Evolutionary conservation across 352 stramenopile species (phyloP).

Genomic region (Pilasporangium apinafurcum): DNA sequence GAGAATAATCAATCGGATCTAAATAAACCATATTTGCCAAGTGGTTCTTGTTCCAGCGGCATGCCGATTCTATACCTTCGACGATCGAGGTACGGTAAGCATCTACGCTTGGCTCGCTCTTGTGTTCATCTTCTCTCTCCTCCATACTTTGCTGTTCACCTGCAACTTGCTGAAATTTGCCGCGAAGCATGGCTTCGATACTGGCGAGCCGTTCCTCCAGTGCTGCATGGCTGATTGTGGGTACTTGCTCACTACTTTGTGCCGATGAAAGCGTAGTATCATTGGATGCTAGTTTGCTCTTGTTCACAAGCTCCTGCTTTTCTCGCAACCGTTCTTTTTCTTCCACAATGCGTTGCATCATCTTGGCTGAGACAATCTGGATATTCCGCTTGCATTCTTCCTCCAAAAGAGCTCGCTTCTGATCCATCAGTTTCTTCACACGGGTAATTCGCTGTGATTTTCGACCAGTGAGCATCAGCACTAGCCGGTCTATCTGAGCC

Average conservation of each 20-base stretch:
- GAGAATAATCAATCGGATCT: background rate
- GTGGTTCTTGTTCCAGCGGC: background rate
- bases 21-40: background rate
- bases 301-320: constrained; percentile 25
- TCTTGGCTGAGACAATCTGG: constrained; percentile 35
- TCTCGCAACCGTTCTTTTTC: constrained; percentile 37
- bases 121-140: background rate
- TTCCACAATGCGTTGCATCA: constrained; percentile 39
- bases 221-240: background rate
- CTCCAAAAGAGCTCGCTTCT: constrained; percentile 26
- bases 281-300: no score
- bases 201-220: constrained; percentile 10
- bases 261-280: no score
- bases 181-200: constrained; percentile 13
- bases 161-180: background rate
- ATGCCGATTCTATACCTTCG: constrained; percentile 5
- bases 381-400: constrained; percentile 44
- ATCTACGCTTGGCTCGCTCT: background rate
- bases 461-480: constrained; percentile 40
- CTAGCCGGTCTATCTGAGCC: constrained; percentile 29
- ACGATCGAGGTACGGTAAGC: constrained; percentile 1
- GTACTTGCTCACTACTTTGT: background rate
- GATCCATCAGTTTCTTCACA: constrained; percentile 9
- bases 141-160: background rate
- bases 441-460: constrained; percentile 17